Conservation (phyloP, 495 filamentous ascomycete genomes). For the Thozetella sp. region DNA sequence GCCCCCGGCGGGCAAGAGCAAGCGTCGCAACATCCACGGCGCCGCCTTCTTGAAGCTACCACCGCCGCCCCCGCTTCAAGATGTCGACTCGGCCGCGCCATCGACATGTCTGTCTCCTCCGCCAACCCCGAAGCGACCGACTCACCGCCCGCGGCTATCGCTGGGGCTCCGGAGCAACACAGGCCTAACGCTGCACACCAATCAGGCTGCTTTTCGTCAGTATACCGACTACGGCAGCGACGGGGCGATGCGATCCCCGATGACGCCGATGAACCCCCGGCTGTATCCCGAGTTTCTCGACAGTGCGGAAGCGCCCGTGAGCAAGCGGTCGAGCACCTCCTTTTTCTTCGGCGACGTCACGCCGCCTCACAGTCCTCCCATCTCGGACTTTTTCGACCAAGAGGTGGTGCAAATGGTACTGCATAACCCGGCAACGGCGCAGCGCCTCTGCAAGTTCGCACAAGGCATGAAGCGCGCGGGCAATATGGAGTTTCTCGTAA, state of each 20-base stretch:
- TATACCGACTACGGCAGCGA: slow-evolving; percentile 31
- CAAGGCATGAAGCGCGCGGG: slow-evolving; percentile 38
- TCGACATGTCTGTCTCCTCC: slow-evolving; percentile 23
- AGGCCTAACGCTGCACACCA: slow-evolving; percentile 36
- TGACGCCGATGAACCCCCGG: neutral
- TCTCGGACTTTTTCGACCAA: slow-evolving; percentile 41
- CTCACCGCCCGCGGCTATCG: slow-evolving; percentile 10
- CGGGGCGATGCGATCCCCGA: slow-evolving; percentile 12
- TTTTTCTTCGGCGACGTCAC: slow-evolving; percentile 1
- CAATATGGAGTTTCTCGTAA: slow-evolving; percentile 50
- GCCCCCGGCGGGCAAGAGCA: too few species aligned
- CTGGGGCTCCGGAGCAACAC: slow-evolving; percentile 36
- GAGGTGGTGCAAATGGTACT: slow-evolving; percentile 49
- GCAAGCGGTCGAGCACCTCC: neutral
- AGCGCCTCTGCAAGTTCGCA: slow-evolving; percentile 43
- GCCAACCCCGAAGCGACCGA: slow-evolving; percentile 10
- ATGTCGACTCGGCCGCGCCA: slow-evolving; percentile 1
- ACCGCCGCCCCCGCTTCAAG: neutral
- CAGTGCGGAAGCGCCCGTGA: neutral
- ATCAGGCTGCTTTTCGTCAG: slow-evolving; percentile 28
- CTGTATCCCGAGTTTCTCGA: neutral
- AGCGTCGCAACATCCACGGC: neutral
- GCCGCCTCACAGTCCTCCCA: neutral
- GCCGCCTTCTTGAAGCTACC: neutral
- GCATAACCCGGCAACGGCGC: slow-evolving; percentile 40